Percentiles rank a stretch among this genome's conserved stretches.
Evolutionary conservation across 2,329 filamentous ascomycete genomes (phyloP).

Genomic region (Trichoderma polysporum): DNA sequence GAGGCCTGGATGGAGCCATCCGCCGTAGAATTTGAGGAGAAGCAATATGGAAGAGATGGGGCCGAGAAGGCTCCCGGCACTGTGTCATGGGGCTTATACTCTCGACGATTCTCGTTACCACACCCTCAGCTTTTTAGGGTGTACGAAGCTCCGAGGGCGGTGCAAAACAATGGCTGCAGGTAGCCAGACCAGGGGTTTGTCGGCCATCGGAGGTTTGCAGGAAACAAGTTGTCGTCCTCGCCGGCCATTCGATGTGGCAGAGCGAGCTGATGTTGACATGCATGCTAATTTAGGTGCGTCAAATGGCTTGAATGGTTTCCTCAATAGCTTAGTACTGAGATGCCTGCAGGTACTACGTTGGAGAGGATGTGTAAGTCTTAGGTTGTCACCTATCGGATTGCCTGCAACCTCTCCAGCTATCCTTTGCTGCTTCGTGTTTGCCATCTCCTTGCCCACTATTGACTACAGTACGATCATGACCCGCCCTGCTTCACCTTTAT

Average conservation of each 20-base stretch:
- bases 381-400: neutral
- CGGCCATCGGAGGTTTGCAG: neutral
- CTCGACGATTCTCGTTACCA: neutral
- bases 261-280: neutral
- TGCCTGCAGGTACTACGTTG: neutral
- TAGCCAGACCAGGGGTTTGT: neutral
- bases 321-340: neutral
- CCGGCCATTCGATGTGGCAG: neutral
- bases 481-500: too few species aligned
- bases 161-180: constrained; percentile 7
- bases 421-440: too few species aligned
- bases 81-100: constrained; percentile 2
- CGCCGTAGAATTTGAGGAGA: constrained; percentile 7
- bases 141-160: neutral
- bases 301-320: neutral
- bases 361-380: too few species aligned
- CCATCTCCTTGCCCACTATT: too few species aligned
- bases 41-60: neutral
- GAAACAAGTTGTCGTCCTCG: neutral
- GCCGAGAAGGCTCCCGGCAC: neutral
- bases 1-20: constrained; percentile 1
- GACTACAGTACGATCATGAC: too few species aligned
- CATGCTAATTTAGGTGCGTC: neutral
- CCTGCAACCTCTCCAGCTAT: too few species aligned
- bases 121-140: neutral